Base-by-base conservation (phyloP, 2,329 filamentous ascomycete species). In the Dactylellina cionopaga region DNA sequence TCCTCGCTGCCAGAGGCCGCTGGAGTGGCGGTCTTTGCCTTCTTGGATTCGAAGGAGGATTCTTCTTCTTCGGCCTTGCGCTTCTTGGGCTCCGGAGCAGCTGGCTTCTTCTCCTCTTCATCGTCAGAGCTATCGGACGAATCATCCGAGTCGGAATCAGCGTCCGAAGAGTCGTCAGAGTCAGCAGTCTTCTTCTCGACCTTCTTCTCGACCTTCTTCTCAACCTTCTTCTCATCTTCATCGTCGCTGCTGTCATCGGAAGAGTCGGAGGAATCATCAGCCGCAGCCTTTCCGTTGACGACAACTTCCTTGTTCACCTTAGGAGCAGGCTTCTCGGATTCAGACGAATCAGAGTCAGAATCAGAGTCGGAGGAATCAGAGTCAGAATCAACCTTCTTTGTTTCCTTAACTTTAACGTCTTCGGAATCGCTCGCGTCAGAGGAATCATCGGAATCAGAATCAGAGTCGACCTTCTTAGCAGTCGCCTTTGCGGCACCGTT, bases 11-110 rank as follows among this genome's bases (percentile, higher is more conserved):
- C 72, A 24, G 29, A 29, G 37, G 75, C 80, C 55, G 79, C 80
- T 46, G 80, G 79, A 41, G 80, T 81, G 64, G 88, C 86, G 33
- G 84, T 85, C 85, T 90, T 90, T 79, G 83, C 82, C 85, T 90
- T 91, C 86, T 91, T 92, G 72, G 85, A 79, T n/a, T n/a, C n/a
- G 13, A 83, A 81, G 33, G 85, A 81, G 58, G 82, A 80, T 65
- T 84, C 83, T 11, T 74, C 75, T 46, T 81, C 83, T 71, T 87
- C 85, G 58, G 86, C 87, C 85, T 89, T 89, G 81, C 87, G 86
- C 86, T 89, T 89, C 85, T 89, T 89, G 77, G 84, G 80, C 51
- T 80, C 79, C 46, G 85, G 78, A 33, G 69, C 63, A 63, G 54
- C 56, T n/a, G 41, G 35, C 49, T 58, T 58, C 58, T 63, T 51